A percentile compares a stretch with the other conserved stretches of the same genome.
These are phyloP conservation scores for Aspergillus hancockii DNA, from an alignment of 495 filamentous ascomycete genomes.

Conservation along the genomic window DNA sequence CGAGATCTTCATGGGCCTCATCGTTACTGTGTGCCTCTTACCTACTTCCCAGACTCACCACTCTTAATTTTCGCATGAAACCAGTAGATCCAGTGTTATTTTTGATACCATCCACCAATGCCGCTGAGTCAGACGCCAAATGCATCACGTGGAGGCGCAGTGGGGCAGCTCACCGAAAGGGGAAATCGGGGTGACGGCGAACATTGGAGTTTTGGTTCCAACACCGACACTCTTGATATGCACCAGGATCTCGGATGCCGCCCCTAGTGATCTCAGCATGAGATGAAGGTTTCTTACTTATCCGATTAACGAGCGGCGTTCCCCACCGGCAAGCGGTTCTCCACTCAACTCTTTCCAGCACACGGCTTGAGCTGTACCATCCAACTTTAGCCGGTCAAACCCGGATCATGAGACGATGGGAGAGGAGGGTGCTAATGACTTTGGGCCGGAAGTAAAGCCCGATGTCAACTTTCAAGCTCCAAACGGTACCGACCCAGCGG, in stretches of 20 bases:
- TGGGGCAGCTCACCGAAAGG: slow-evolving; percentile 22
- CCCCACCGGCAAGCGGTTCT: slow-evolving; percentile 18
- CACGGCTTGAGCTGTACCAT: slow-evolving; percentile 12
- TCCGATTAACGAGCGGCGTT: slow-evolving; percentile 11
- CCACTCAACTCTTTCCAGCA: slow-evolving; percentile 10
- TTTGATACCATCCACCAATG: background rate
- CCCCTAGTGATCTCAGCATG: slow-evolving; percentile 3
- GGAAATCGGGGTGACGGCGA: slow-evolving; percentile 27
- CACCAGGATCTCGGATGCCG: slow-evolving; percentile 5
- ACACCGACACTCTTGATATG: slow-evolving; percentile 10
- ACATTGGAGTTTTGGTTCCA: slow-evolving; percentile 21
- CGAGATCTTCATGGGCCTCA: background rate
- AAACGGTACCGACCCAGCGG: background rate
- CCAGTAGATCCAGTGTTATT: no score
- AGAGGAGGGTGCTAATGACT: slow-evolving; percentile 19
- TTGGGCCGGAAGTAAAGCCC: slow-evolving; percentile 9
- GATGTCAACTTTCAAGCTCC: slow-evolving; percentile 7
- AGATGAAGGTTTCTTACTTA: slow-evolving; percentile 7
- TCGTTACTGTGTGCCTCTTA: no score
- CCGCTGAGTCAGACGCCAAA: slow-evolving; percentile 17
- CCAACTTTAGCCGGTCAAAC: slow-evolving; percentile 7
- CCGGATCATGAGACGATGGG: slow-evolving; percentile 29
- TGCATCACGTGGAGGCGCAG: slow-evolving; percentile 22
- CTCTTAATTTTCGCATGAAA: background rate
- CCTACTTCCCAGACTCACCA: background rate